phyloP scores from a whole-genome alignment of 2,329 filamentous ascomycete genomes.

The Scleromitrula shiraiana region DNA sequence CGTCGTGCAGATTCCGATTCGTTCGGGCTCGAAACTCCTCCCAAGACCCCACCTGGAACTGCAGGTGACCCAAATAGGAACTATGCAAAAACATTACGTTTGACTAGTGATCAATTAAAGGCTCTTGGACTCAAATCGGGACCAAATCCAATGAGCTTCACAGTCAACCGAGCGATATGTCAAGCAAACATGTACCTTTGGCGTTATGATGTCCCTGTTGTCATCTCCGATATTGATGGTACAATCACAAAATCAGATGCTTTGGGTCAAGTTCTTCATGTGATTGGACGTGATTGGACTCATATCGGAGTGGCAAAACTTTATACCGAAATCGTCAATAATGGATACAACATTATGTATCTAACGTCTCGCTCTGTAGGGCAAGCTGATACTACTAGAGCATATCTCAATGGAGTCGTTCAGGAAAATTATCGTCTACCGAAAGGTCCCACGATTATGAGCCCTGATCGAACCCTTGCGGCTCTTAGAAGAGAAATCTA shows the following conservation, averaged over 20 bases:
- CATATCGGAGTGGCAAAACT: constrained; percentile 94
- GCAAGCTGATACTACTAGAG: constrained; percentile 81
- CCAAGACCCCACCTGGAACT: constrained; percentile 58
- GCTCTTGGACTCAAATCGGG: constrained; percentile 72
- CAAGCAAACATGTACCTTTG: constrained; percentile 89
- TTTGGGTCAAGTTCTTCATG: constrained; percentile 87
- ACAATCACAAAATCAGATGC: constrained; percentile 98
- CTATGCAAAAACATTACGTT: constrained; percentile 90
- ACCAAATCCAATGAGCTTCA: constrained; percentile 93
- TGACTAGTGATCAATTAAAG: constrained; percentile 94
- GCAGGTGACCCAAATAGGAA: constrained; percentile 67
- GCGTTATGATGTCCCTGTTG: constrained; percentile 83
- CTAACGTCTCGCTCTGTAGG: constrained; percentile 90
- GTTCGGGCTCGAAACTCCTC: constrained; percentile 51
- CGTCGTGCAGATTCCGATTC: constrained; percentile 51
- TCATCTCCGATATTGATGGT: constrained; percentile 97
- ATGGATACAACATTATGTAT: constrained; percentile 99
- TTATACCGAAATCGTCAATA: constrained; percentile 89
- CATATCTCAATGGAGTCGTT: constrained; percentile 80
- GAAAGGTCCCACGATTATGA: constrained; percentile 87
- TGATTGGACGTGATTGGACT: constrained; percentile 97
- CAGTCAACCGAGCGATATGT: constrained; percentile 89
- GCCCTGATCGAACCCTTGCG: constrained; percentile 89
- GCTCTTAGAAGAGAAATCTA: constrained; percentile 89
- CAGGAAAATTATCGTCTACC: constrained; percentile 85